Evolutionary conservation across 768 basidiomycete species (phyloP), one percentile per base, ranked within the genome.

Genomic region (Tylopilus balloui): DNA sequence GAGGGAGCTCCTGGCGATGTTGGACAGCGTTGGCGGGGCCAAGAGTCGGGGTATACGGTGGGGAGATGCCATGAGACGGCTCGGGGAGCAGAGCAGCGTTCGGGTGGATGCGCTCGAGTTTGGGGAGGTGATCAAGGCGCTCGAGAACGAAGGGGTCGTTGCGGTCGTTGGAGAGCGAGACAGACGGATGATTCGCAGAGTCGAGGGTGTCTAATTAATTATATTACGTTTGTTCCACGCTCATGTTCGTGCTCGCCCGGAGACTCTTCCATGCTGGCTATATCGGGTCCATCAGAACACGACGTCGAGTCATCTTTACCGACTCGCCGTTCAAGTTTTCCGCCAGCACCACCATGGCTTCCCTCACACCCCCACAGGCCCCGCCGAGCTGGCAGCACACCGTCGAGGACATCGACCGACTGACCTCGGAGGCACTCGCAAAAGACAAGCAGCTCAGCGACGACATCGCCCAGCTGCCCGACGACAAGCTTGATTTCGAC

Each of bases 101-200:
- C 80, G 79, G 51, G 77, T 98, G 48, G 92, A 92, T 56, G 55
- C 77, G 29, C 71, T 76, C 1, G 95, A 97, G 69, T 94, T 99
- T 67, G 64, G 75, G 31, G 87, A 89, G 69, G 87, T 90, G 20
- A 73, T 92, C 55, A 81, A 78, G 61, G 77, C 71, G 20, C 67
- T 94, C 55, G 88, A 92, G 75, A 85, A 84, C 43, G 94, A 98
- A 68, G 94, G 94, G 0, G 43, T 84, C 23, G 71, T 97, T 45
- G 92, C 87, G 64, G 84, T 95, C 5, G 76, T 88, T 7, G 94
- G 94, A 1, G 91, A 94, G 63, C 77, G 89, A 47, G 92, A 96
- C 29, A 82, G 76, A 71, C 78, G 93, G 63, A 84, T 79, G 65
- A 91, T 97, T 62, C 73, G 84, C 48, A 77, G 73, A 55, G 82